Evolutionary conservation across 2,329 filamentous ascomycete genomes (phyloP).

Genomic region (Trematosphaeria pertusa): DNA sequence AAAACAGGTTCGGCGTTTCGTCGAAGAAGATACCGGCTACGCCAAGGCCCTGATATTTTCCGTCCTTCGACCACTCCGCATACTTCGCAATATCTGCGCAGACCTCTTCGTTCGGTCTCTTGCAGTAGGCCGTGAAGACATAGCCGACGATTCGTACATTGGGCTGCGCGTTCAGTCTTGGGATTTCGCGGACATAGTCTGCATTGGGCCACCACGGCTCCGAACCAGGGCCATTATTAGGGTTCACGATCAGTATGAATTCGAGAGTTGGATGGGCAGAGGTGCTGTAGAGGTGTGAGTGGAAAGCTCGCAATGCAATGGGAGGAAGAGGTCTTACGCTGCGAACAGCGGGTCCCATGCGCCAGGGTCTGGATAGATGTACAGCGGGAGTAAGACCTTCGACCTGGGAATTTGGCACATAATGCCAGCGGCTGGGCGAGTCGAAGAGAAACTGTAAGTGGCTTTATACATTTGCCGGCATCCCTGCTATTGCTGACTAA

Average conservation of each 20-base stretch:
- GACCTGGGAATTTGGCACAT: constrained; percentile 23
- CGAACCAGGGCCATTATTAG: constrained; percentile 55
- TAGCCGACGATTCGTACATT: constrained; percentile 61
- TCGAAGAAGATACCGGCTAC: constrained; percentile 61
- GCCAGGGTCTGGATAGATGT: constrained; percentile 56
- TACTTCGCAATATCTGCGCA: constrained; percentile 55
- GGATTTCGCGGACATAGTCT: constrained; percentile 55
- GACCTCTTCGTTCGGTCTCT: constrained; percentile 24
- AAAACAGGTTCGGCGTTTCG: constrained; percentile 51
- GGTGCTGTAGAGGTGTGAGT: constrained; percentile 16
- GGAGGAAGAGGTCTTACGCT: constrained; percentile 40
- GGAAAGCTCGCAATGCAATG: not conserved
- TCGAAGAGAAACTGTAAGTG: not conserved
- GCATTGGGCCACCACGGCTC: constrained; percentile 53
- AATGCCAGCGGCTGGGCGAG: not conserved
- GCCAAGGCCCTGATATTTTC: constrained; percentile 41
- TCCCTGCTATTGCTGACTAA: constrained; percentile 12
- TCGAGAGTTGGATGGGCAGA: constrained; percentile 46
- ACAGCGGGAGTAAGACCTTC: constrained; percentile 56
- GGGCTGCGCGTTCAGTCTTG: constrained; percentile 47
- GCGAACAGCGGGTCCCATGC: constrained; percentile 58
- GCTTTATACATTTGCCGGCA: constrained; percentile 6
- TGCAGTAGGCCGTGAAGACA: constrained; percentile 58
- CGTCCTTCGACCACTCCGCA: constrained; percentile 48
- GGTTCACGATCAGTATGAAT: constrained; percentile 62